phyloP scores from a whole-genome alignment of 352 stramenopile species.

The Pilasporangium apinafurcum region DNA sequence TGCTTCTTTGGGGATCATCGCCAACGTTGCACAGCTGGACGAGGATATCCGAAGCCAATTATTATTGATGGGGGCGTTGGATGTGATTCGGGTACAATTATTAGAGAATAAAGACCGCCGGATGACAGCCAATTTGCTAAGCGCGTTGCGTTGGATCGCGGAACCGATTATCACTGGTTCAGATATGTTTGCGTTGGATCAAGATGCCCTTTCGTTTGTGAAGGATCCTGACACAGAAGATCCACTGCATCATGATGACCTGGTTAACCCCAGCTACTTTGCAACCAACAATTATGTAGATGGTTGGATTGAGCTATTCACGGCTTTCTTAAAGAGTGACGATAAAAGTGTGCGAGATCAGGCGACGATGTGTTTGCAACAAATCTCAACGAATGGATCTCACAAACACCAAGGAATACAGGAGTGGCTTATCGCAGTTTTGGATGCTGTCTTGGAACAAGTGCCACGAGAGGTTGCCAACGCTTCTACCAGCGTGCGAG shows the following conservation, averaged over 20 bases:
- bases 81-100: slow-evolving; percentile 30
- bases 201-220: slow-evolving; percentile 57
- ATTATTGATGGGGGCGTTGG: slow-evolving; percentile 25
- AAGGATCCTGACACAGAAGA: slow-evolving; percentile 38
- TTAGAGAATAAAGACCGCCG: slow-evolving; percentile 28
- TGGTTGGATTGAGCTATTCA: slow-evolving; percentile 79
- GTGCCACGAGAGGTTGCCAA: slow-evolving; percentile 35
- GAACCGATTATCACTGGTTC: slow-evolving; percentile 2
- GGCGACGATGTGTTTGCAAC: slow-evolving; percentile 50
- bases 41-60: slow-evolving; percentile 27
- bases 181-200: slow-evolving; percentile 31
- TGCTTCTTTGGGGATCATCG: slow-evolving; percentile 30
- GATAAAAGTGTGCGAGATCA: slow-evolving; percentile 36
- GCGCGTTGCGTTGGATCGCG: slow-evolving; percentile 42
- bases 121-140: slow-evolving; percentile 43
- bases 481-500: slow-evolving; percentile 50
- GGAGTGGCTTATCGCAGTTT: slow-evolving; percentile 68
- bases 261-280: slow-evolving; percentile 35
- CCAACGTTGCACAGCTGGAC: slow-evolving; percentile 25
- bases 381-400: slow-evolving; percentile 29
- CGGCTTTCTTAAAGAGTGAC: slow-evolving; percentile 45
- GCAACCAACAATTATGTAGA: slow-evolving; percentile 48
- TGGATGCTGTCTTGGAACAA: slow-evolving; percentile 56
- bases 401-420: slow-evolving; percentile 60
- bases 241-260: slow-evolving; percentile 47